phyloP scores from a whole-genome alignment of 108 stramenopile genomes.

The Cyclotella baltica region DNA sequence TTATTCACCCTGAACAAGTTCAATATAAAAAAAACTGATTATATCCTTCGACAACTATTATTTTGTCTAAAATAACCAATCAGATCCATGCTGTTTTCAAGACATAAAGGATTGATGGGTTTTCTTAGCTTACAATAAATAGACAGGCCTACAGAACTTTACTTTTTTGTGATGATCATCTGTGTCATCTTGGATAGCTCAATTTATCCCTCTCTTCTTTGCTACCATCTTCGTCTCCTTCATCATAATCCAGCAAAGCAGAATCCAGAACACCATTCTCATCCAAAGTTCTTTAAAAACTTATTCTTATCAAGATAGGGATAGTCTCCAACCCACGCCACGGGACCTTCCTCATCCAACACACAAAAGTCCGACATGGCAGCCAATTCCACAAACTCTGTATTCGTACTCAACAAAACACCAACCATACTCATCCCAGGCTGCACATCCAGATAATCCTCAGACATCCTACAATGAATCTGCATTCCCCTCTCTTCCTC shows the following conservation, averaged over 20 bases:
- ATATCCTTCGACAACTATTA: too few relatives aligned
- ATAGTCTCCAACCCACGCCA: constrained; percentile 84
- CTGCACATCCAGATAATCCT: constrained; percentile 75
- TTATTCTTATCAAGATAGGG: constrained; percentile 70
- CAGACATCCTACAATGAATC: constrained; percentile 76
- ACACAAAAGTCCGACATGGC: constrained; percentile 80
- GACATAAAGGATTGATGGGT: too few relatives aligned
- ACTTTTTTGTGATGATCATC: too few relatives aligned
- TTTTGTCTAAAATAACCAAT: too few relatives aligned
- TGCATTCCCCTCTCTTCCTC: constrained; percentile 67
- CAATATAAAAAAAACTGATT: too few relatives aligned
- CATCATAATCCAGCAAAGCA: constrained; percentile 15
- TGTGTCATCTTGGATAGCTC: too few relatives aligned
- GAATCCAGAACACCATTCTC: constrained; percentile 31
- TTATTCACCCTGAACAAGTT: too few relatives aligned
- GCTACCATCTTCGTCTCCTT: constrained; percentile 18
- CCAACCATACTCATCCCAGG: constrained; percentile 60
- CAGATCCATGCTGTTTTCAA: too few relatives aligned
- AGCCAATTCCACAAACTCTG: constrained; percentile 60
- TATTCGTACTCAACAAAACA: constrained; percentile 67
- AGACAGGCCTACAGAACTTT: too few relatives aligned
- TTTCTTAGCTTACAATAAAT: too few relatives aligned
- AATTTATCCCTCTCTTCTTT: constrained; percentile 13
- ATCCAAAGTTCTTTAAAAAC: constrained; percentile 45
- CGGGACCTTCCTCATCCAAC: constrained; percentile 54